Evolutionary conservation across 805 yeast species (phyloP).

Genomic region (Teunomyces pallodes): DNA sequence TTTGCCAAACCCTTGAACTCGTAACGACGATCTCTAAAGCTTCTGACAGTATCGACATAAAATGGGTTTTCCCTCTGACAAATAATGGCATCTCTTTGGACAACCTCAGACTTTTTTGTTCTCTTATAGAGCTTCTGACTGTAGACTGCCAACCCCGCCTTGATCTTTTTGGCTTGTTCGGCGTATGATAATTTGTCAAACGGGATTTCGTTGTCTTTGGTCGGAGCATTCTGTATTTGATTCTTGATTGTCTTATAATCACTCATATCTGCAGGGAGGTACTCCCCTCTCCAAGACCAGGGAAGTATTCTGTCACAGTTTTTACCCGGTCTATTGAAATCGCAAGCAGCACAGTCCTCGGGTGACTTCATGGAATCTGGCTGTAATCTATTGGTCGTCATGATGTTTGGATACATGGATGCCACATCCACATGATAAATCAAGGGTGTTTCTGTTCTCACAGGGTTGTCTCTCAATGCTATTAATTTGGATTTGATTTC

Average conservation of each 20-base stretch:
- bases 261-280: constrained; percentile 82
- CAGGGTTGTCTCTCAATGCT: constrained; percentile 61
- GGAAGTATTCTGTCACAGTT: constrained; percentile 85
- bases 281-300: constrained; percentile 99
- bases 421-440: constrained; percentile 99
- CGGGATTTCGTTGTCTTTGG: too few species aligned
- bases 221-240: constrained; percentile 54
- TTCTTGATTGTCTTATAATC: constrained; percentile 89
- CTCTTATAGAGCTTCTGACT: constrained; percentile 83
- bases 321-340: constrained; percentile 93
- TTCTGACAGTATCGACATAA: constrained; percentile 90
- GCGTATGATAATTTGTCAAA: constrained; percentile 75
- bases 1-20: constrained; percentile 93
- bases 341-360: constrained; percentile 96
- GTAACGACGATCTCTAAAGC: constrained; percentile 92
- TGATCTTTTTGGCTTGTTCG: constrained; percentile 75
- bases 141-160: constrained; percentile 77
- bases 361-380: constrained; percentile 97
- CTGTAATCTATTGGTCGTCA: constrained; percentile 95
- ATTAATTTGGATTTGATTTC: constrained; percentile 53
- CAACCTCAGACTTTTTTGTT: constrained; percentile 75
- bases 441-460: constrained; percentile 72
- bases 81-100: constrained; percentile 87
- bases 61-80: constrained; percentile 98
- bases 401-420: constrained; percentile 98